A percentile compares a stretch with the other conserved stretches of the same genome.
phyloP scores from a whole-genome alignment of 1,284 basidiomycete genomes.

The Boletellus sp. region DNA sequence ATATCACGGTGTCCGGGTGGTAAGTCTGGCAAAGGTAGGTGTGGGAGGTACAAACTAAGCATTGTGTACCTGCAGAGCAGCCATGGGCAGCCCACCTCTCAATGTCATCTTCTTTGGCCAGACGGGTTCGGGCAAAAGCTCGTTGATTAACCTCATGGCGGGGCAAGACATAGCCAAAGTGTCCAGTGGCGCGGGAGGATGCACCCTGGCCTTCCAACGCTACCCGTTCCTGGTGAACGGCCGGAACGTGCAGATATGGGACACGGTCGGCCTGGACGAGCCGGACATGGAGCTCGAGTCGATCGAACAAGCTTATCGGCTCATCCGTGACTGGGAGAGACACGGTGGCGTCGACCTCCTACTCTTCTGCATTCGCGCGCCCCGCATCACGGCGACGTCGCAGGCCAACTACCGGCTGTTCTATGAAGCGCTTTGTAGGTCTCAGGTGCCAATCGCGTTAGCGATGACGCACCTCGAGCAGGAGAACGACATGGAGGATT shows the following conservation, averaged over 20 bases:
- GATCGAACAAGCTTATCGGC: neutral
- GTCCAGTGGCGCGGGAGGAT: neutral
- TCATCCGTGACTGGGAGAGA: neutral
- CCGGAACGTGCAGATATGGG: neutral
- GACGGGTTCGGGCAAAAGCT: neutral
- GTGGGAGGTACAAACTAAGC: neutral
- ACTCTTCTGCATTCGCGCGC: neutral
- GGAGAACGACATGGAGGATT: neutral
- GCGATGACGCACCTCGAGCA: neutral
- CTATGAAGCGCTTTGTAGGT: slow-evolving; percentile 1
- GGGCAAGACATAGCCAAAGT: neutral
- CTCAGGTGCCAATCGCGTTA: neutral
- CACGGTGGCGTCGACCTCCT: neutral
- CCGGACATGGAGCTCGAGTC: neutral
- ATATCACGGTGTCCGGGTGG: neutral
- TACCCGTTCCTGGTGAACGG: neutral
- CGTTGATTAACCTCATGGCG: neutral
- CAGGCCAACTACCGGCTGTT: neutral
- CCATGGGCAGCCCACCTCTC: neutral
- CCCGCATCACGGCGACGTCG: neutral
- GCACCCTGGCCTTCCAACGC: neutral
- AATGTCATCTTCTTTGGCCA: slow-evolving; percentile 1
- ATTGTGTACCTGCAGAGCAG: neutral
- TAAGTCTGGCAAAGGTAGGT: too few species aligned
- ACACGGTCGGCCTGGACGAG: neutral